Evolutionary conservation across 2,329 filamentous ascomycete species (phyloP).

Genomic region (Pestalotiopsis sp.): DNA sequence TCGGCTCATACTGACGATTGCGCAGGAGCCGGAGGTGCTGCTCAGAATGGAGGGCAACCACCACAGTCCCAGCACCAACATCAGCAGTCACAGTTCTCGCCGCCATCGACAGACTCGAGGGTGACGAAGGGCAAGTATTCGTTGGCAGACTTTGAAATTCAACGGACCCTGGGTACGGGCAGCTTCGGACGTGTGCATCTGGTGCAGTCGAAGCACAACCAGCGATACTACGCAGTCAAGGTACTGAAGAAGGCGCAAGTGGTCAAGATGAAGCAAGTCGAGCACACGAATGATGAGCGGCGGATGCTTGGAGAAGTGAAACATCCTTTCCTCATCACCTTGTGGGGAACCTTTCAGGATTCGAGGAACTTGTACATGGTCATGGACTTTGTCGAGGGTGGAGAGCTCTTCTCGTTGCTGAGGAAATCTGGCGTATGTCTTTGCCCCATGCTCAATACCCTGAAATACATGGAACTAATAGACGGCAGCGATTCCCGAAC

Average conservation of each 20-base stretch:
- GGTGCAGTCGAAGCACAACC: slow-evolving; percentile 97
- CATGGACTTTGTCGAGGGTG: slow-evolving; percentile 99
- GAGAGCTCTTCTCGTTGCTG: slow-evolving; percentile 93
- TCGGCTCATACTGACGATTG: slow-evolving; percentile 25
- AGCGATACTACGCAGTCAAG: slow-evolving; percentile 97
- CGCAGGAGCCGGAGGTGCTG: slow-evolving; percentile 24
- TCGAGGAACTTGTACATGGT: slow-evolving; percentile 98
- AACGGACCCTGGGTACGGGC: slow-evolving; percentile 91
- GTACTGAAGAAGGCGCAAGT: slow-evolving; percentile 98
- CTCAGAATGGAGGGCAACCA: slow-evolving; percentile 36
- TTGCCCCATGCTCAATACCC: neutral
- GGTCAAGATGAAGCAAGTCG: slow-evolving; percentile 99
- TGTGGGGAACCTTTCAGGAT: slow-evolving; percentile 99
- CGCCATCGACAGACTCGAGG: slow-evolving; percentile 47
- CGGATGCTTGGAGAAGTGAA: slow-evolving; percentile 96
- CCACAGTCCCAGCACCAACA: slow-evolving; percentile 32
- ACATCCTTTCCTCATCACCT: slow-evolving; percentile 94
- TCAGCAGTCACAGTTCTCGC: slow-evolving; percentile 32
- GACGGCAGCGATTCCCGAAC: slow-evolving; percentile 88
- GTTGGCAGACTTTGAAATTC: slow-evolving; percentile 84
- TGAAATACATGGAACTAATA: neutral
- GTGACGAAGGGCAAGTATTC: slow-evolving; percentile 98
- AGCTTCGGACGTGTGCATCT: slow-evolving; percentile 96
- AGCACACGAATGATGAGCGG: slow-evolving; percentile 98
- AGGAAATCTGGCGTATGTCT: slow-evolving; percentile 82